Evolutionary conservation across 1,284 basidiomycete species (phyloP), one percentile per base, ranked within the genome.

Genomic region (Leccinum fallax): DNA sequence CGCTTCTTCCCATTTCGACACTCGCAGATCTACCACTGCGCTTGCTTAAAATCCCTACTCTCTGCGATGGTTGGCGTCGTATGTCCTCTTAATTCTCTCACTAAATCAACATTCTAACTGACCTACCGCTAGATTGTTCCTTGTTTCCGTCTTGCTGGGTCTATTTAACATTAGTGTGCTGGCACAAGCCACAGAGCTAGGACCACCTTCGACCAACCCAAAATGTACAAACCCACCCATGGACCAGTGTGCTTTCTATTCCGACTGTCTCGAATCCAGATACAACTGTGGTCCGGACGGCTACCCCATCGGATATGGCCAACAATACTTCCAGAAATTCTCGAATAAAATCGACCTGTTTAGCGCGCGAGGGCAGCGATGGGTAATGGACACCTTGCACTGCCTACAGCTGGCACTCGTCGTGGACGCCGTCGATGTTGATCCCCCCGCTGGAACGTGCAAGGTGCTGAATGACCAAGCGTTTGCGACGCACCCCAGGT

Each of bases 361-460:
- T 13, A 74, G 73, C 13, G 13, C 67, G 0, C 59, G 58, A 5
- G 80, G 81, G 0, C 74, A 79, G 58, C 67, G 65, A 53, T 83
- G 81, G 81, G 76, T 83, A 73, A 49, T 77, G 34, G 66, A 73
- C 48, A 79, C 78, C n/a, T 80, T 83, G 80, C 74, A 76, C 46
- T 83, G 81, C 60, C 74, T 83, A 7, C 81, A 82, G 61, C 61
- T 61, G 1, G 74, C 73, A 2, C 74, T 83, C 11, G 76, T 82
- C 2, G 74, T 73, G 1, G 77, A 80, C 28, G 77, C 76, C 0
- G 62, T 72, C 2, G 65, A 69, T 6, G 63, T 65, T 0, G 5
- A 28, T 9, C 60, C 62, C n/a, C 38, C 54, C 24, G 15, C 15
- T 5, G 66, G 67, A 1, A 75, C 72, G 1, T 82, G 81, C 52